Percentiles rank a stretch among this genome's conserved stretches.
Conservation (phyloP, 805 yeast genomes). For the Saccharomyces mikatae region DNA sequence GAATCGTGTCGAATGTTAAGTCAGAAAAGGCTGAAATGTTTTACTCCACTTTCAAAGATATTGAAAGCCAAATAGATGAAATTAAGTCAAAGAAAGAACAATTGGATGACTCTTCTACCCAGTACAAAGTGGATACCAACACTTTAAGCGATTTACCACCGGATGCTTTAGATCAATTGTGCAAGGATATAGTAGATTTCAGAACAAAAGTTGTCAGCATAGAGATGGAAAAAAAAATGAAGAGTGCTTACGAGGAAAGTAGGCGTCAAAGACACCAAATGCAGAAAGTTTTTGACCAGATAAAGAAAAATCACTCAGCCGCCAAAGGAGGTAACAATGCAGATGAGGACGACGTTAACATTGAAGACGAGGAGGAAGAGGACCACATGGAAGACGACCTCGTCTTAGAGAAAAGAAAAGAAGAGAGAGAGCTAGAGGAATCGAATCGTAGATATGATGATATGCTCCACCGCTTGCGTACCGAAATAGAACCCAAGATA, state of each 20-base stretch:
- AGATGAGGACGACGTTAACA: slow-evolving; percentile 10
- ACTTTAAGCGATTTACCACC: slow-evolving; percentile 27
- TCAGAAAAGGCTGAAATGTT: slow-evolving; percentile 2
- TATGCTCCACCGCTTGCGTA: slow-evolving; percentile 10
- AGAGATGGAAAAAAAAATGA: slow-evolving; percentile 43
- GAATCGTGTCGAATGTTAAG: not conserved
- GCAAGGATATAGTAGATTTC: slow-evolving; percentile 45
- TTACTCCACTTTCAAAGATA: not conserved
- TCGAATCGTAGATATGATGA: slow-evolving; percentile 11
- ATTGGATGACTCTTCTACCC: slow-evolving; percentile 3
- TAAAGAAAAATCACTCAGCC: slow-evolving; percentile 8
- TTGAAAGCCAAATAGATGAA: not conserved
- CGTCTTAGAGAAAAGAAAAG: slow-evolving; percentile 10
- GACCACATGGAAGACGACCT: slow-evolving; percentile 8
- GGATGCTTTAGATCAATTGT: slow-evolving; percentile 22
- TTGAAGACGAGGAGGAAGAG: slow-evolving; percentile 11
- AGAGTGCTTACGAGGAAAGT: slow-evolving; percentile 30
- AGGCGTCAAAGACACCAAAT: slow-evolving; percentile 20
- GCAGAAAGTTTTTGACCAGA: slow-evolving; percentile 23
- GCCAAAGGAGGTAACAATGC: slow-evolving; percentile 1
- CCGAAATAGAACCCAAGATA: slow-evolving; percentile 15
- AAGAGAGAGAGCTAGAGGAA: slow-evolving; percentile 9
- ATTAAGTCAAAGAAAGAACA: slow-evolving; percentile 1
- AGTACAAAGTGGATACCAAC: slow-evolving; percentile 23
- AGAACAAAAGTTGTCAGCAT: slow-evolving; percentile 46